Base-by-base conservation (phyloP, 1,284 basidiomycete species). In the Malassezia nana region DNA sequence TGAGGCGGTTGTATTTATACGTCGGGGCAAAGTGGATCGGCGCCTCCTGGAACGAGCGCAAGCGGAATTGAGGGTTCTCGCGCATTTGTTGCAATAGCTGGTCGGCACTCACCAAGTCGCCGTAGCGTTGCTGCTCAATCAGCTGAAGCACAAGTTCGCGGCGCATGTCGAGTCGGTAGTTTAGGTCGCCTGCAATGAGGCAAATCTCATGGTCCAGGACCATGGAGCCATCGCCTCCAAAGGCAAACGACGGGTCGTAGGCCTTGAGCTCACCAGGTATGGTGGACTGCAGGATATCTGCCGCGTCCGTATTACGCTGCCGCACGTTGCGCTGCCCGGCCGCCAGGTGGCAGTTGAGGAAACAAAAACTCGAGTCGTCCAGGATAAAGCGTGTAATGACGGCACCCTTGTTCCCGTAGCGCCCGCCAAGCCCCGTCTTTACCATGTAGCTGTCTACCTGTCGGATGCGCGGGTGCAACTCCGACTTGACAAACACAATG, bases 321-420 rank as follows among this genome's bases (percentile, higher is more conserved):
- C 85, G 81, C 25, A 87, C 81, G 43, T 87, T 84, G 58, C 81
- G 80, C 70, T 94, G 90, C 1, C 92, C 91, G 2, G 92, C 91
- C 4, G 91, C 92, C 46, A 98, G 79, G 78, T 98, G 92, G 63
- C 88, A 89, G 75, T 98, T 98, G 77, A 95, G 82, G 67, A 95
- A 86, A 71, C 89, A 95, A 24, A 96, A 49, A 20, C 58, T 63
- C 12, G 76, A 71, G 58, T 96, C 89, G 61, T 90, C 87, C 31
- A 96, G 78, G 8, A 89, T 82, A 56, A 95, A 81, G n/a, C 92
- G 82, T 2, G 87, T 81, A 15, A 94, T 81, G 55, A 96, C 90
- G 0, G 86, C 90, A 13, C 92, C 92, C 84, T 98, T 96, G 75
- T 98, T 98, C 1, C 92, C 92, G 72, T 92, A 95, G 57, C 84